A percentile compares a stretch with the other conserved stretches of the same genome.
phyloP scores from a whole-genome alignment of 169 alveolate species.

The Miamiensis avidus region DNA sequence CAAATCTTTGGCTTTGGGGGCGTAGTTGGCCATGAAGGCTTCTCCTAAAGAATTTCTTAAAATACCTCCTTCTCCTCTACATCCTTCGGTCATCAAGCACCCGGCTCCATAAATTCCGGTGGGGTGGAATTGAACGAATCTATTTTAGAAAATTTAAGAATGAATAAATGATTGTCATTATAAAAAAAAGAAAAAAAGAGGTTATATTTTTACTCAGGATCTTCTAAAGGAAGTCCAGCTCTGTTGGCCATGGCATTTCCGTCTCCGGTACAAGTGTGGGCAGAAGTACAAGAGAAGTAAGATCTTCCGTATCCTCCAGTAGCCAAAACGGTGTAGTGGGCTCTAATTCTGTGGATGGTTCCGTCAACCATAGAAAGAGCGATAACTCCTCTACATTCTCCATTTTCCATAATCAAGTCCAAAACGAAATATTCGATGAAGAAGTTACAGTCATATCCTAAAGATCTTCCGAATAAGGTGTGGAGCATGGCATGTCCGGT shows the following conservation, averaged over 20 bases:
- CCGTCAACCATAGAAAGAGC: conserved; percentile 96
- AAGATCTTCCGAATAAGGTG: conserved; percentile 94
- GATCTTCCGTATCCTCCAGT: conserved; percentile 99
- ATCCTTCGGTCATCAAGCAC: conserved; percentile 98
- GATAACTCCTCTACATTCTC: conserved; percentile 93
- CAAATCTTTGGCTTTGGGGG: conserved; percentile 96
- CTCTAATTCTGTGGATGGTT: conserved; percentile 94
- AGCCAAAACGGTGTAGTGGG: conserved; percentile 94
- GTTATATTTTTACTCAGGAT: conserved; percentile 77
- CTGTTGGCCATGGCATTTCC: conserved; percentile 94
- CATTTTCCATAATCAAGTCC: conserved; percentile 91
- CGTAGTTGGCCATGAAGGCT: conserved; percentile 95
- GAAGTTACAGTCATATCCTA: conserved; percentile 92
- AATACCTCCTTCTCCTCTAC: conserved; percentile 99
- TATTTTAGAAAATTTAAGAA: too few relatives aligned
- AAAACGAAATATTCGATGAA: conserved; percentile 97
- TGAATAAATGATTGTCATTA: too few relatives aligned
- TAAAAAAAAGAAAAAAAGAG: too few relatives aligned
- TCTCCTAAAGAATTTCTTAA: conserved; percentile 96
- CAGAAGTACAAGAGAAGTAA: conserved; percentile 97
- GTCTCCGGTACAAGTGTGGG: conserved; percentile 99
- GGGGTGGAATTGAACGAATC: conserved; percentile 98
- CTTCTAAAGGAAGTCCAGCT: conserved; percentile 96
- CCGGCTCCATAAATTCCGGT: conserved; percentile 98
- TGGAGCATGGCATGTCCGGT: conserved; percentile 99